Conservation (phyloP, 1,284 basidiomycete genomes). For the Xerocomus cyaneibrunnescens region DNA sequence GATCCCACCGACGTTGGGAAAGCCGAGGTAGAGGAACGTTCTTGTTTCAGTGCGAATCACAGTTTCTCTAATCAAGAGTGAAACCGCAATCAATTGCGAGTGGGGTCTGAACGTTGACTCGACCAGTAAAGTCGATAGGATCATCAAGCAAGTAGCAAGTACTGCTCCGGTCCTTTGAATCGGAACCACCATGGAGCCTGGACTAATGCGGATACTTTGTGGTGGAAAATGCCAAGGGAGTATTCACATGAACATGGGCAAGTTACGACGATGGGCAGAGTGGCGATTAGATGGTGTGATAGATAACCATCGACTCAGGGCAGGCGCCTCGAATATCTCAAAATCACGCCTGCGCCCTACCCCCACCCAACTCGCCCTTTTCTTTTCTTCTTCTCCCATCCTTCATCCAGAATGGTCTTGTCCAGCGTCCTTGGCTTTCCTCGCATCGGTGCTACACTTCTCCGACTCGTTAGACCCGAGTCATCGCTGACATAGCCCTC, state of each 20-base stretch:
- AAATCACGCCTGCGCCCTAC: constrained; percentile 27
- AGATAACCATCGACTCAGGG: constrained; percentile 32
- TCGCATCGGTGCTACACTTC: constrained; percentile 76
- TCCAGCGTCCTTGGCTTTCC: constrained; percentile 97
- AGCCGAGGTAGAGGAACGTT: background rate
- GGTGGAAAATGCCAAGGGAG: background rate
- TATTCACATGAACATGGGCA: constrained; percentile 26
- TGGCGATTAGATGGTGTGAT: constrained; percentile 31
- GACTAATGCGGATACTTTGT: no score
- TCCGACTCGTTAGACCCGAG: background rate
- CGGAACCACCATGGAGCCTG: no score
- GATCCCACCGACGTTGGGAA: background rate
- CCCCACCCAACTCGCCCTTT: constrained; percentile 32
- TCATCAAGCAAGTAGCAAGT: no score
- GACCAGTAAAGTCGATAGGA: no score
- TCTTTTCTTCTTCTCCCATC: constrained; percentile 20
- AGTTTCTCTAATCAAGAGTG: no score
- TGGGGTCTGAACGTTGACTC: no score
- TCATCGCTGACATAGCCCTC: background rate
- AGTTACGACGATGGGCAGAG: background rate
- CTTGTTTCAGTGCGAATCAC: background rate
- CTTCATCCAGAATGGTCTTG: constrained; percentile 55
- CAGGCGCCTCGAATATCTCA: constrained; percentile 30
- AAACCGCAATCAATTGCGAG: no score
- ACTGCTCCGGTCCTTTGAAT: no score